Evolutionary conservation across 352 stramenopile species (phyloP).

Genomic region (Phytophthora palmivora): DNA sequence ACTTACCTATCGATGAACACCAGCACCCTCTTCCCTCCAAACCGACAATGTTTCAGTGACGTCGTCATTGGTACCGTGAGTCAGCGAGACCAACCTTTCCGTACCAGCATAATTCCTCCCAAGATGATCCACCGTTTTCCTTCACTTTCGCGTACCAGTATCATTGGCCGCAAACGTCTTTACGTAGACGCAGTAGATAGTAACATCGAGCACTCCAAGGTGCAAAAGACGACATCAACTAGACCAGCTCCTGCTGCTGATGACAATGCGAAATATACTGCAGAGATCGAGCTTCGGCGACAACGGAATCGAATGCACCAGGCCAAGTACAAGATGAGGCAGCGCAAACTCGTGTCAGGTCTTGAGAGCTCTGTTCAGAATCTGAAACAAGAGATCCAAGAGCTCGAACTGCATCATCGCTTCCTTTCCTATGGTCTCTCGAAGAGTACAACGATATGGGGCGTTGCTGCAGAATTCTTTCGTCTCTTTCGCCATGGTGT

Average conservation of each 20-base stretch:
- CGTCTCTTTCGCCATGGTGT: conserved; percentile 14
- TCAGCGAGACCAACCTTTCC: background rate
- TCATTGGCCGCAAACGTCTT: background rate
- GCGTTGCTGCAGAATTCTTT: conserved; percentile 10
- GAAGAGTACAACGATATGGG: conserved; percentile 8
- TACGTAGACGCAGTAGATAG: background rate
- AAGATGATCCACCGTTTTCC: background rate
- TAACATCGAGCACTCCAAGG: background rate
- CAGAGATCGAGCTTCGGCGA: conserved; percentile 5
- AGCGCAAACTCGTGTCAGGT: background rate
- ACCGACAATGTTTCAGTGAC: conserved; percentile 8
- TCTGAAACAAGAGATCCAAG: conserved; percentile 6
- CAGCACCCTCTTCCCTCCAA: conserved; percentile 10
- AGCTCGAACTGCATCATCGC: conserved; percentile 9
- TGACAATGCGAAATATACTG: background rate
- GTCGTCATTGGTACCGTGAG: conserved; percentile 3
- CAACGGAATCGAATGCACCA: conserved; percentile 15
- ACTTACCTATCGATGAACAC: conserved; percentile 2
- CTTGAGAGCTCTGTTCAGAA: background rate
- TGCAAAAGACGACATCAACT: conserved; percentile 7
- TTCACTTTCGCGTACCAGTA: background rate
- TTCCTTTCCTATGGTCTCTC: conserved; percentile 8
- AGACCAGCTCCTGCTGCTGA: background rate
- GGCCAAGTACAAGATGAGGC: conserved; percentile 9
- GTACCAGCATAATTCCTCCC: background rate